These are phyloP conservation scores for Cystofilobasidium ferigula DNA, from an alignment of 768 basidiomycete species.

Conservation along the genomic window DNA sequence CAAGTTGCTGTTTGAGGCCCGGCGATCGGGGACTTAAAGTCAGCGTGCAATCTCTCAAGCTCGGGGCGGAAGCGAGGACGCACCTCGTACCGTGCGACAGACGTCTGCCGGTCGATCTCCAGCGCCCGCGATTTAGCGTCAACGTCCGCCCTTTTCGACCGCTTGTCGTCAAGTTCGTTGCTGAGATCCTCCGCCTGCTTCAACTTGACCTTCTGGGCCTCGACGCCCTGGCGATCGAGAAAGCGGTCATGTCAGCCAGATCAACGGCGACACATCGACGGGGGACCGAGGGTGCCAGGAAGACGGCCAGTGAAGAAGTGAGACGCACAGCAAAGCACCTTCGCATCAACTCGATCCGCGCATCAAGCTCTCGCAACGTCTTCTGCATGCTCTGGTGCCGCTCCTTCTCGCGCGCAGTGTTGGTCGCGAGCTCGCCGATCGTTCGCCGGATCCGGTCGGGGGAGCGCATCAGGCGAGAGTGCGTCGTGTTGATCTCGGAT, in stretches of 20 bases:
- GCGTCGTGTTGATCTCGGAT: constrained; percentile 53
- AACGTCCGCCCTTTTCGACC: constrained; percentile 43
- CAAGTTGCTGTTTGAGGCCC: constrained; percentile 60
- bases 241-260: not conserved
- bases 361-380: constrained; percentile 65
- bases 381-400: constrained; percentile 54
- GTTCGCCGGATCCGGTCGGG: constrained; percentile 78
- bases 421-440: constrained; percentile 62
- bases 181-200: constrained; percentile 51
- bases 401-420: constrained; percentile 59
- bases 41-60: no score
- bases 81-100: constrained; percentile 59
- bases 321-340: constrained; percentile 44
- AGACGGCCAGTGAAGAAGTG: not conserved
- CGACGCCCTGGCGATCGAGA: constrained; percentile 49
- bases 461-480: constrained; percentile 73
- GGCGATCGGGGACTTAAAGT: not conserved
- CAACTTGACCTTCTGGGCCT: constrained; percentile 62
- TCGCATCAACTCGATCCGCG: constrained; percentile 68
- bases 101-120: constrained; percentile 60
- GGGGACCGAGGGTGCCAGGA: not conserved
- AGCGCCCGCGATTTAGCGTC: constrained; percentile 60
- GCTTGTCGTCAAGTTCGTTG: not conserved
- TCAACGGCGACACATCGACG: not conserved
- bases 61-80: constrained; percentile 25